phyloP scores from a whole-genome alignment of 108 stramenopile species.

The Thalassiosira profunda region DNA sequence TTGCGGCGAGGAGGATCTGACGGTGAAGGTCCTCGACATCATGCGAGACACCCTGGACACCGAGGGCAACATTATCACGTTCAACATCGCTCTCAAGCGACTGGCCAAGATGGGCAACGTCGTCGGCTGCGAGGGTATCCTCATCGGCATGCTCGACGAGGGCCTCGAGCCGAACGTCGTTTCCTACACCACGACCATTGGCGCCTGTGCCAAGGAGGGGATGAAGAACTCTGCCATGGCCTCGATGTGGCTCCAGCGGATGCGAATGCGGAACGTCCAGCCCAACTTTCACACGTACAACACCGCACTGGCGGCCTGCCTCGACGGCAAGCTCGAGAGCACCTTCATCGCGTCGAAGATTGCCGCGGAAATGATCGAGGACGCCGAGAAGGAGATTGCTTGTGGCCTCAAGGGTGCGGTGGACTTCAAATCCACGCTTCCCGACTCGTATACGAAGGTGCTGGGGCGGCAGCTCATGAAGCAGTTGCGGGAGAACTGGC shows the following conservation, averaged over 20 bases:
- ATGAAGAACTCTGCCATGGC: conserved; percentile 75
- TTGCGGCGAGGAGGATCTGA: conserved; percentile 89
- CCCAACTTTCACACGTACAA: conserved; percentile 92
- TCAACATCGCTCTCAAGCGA: conserved; percentile 93
- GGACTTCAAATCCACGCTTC: conserved; percentile 70
- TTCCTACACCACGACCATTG: conserved; percentile 91
- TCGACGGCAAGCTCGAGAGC: conserved; percentile 82
- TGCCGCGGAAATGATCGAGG: conserved; percentile 74
- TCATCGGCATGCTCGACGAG: conserved; percentile 86
- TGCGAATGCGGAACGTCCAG: conserved; percentile 74
- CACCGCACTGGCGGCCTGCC: conserved; percentile 84
- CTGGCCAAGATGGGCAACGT: conserved; percentile 80
- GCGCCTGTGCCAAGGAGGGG: conserved; percentile 66
- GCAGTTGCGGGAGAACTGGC: conserved; percentile 76
- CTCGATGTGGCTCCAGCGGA: conserved; percentile 80
- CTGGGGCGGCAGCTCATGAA: conserved; percentile 75
- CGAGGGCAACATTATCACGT: conserved; percentile 91
- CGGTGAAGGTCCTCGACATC: conserved; percentile 76
- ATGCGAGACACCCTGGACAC: conserved; percentile 86
- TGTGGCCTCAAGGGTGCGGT: conserved; percentile 56
- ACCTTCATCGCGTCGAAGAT: conserved; percentile 71
- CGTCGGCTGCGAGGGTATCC: conserved; percentile 83
- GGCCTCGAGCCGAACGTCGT: conserved; percentile 88
- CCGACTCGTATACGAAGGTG: conserved; percentile 77
- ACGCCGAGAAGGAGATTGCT: conserved; percentile 64